A percentile compares a stretch with the other conserved stretches of the same genome.
phyloP scores from a whole-genome alignment of 306 rosid genomes.

The Potentilla sterilis region DNA sequence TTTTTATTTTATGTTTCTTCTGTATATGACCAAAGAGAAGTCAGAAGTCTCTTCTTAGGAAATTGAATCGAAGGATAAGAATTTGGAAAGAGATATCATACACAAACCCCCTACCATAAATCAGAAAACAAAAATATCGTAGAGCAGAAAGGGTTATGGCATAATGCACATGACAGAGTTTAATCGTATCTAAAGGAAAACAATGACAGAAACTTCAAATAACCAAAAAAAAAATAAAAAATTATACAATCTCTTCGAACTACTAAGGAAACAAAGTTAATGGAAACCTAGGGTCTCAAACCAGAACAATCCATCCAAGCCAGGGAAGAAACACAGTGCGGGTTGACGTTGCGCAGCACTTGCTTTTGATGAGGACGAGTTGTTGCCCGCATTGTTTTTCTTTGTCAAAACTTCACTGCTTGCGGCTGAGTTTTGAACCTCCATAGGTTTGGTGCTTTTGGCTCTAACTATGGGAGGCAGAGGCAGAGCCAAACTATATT shows the following conservation, averaged over 20 bases:
- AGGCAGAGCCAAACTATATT: constrained; percentile 3
- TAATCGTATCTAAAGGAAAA: no score
- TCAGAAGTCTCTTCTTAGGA: background rate
- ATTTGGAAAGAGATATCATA: background rate
- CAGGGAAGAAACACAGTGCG: constrained; percentile 6
- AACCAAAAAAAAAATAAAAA: no score
- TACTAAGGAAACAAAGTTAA: background rate
- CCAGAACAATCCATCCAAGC: constrained; percentile 24
- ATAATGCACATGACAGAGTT: background rate
- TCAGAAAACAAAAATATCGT: background rate
- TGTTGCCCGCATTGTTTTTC: background rate
- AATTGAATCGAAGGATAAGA: background rate
- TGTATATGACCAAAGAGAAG: background rate
- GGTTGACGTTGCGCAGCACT: background rate
- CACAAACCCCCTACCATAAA: background rate
- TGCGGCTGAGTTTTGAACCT: background rate
- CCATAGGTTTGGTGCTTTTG: background rate
- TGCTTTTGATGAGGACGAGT: background rate
- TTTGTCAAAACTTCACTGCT: background rate
- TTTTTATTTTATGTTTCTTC: background rate
- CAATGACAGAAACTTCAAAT: no score
- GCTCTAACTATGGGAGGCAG: background rate
- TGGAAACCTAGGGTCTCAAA: constrained; percentile 22
- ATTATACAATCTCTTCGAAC: background rate
- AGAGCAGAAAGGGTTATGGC: background rate